These are phyloP conservation scores for Morella rubra DNA, from an alignment of 306 rosid genomes.

Conservation along the genomic window DNA sequence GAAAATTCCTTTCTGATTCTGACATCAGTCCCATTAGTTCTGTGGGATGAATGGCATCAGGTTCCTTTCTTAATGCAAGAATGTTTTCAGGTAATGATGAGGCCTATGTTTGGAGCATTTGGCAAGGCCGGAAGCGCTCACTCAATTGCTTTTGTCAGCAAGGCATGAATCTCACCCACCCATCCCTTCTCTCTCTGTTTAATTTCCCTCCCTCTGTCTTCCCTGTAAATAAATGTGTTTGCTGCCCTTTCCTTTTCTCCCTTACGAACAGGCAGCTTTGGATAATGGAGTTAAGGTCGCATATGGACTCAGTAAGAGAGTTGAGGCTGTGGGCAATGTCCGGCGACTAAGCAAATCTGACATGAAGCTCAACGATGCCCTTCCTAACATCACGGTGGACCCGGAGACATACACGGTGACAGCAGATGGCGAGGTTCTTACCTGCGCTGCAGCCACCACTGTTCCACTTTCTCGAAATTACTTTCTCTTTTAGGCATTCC, in stretches of 20 bases:
- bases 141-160: conserved; percentile 94
- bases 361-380: conserved; percentile 83
- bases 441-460: conserved; percentile 58
- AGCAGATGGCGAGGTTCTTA: conserved; percentile 73
- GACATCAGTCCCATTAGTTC: neutral
- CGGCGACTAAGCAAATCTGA: conserved; percentile 75
- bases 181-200: conserved; percentile 22
- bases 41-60: neutral
- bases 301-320: conserved; percentile 66
- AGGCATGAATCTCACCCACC: conserved; percentile 51
- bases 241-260: neutral
- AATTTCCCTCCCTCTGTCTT: neutral
- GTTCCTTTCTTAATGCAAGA: neutral
- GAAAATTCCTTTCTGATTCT: neutral
- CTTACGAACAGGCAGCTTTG: conserved; percentile 57
- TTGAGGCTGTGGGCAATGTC: conserved; percentile 65
- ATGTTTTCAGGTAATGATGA: conserved; percentile 64
- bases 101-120: conserved; percentile 89
- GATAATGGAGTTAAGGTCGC: conserved; percentile 49
- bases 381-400: conserved; percentile 78
- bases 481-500: conserved; percentile 61
- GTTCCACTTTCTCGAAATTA: conserved; percentile 81
- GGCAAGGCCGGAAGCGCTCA: conserved; percentile 77
- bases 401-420: conserved; percentile 76
- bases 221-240: neutral